Percentiles rank a stretch among this genome's conserved stretches.
These are phyloP conservation scores for Cicer yamashitae DNA, from an alignment of 306 rosid genomes.

Conservation along the genomic window DNA sequence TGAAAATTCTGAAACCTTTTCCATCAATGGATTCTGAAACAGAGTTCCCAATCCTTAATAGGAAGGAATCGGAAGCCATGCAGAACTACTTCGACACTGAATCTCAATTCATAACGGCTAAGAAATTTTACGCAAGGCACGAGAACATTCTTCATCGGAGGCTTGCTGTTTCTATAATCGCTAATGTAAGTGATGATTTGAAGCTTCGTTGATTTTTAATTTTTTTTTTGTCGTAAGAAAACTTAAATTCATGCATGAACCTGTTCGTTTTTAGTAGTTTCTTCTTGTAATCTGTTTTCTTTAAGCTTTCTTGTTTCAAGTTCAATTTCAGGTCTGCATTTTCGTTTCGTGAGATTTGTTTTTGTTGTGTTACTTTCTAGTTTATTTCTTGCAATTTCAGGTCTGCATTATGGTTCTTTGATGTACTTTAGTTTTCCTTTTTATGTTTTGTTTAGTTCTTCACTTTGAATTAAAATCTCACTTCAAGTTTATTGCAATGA, in stretches of 20 bases:
- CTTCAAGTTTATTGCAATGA: too few species aligned
- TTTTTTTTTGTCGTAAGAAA: neutral
- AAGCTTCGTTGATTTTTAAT: too few species aligned
- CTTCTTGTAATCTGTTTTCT: neutral
- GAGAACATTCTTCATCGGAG: neutral
- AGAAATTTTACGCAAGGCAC: neutral
- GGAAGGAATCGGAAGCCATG: neutral
- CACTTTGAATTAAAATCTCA: neutral
- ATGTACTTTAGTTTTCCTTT: too few species aligned
- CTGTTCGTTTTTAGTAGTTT: neutral
- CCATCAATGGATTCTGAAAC: constrained; percentile 4
- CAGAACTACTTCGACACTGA: neutral
- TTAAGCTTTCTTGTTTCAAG: neutral
- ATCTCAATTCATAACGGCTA: neutral
- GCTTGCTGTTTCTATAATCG: neutral
- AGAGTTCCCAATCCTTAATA: neutral
- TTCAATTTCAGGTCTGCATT: neutral
- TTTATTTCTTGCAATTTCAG: neutral
- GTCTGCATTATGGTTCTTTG: neutral
- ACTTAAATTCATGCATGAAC: neutral
- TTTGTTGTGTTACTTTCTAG: neutral
- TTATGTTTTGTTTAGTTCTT: neutral
- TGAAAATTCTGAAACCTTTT: neutral
- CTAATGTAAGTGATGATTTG: neutral
- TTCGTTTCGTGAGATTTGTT: too few species aligned